Percentiles rank a stretch among this genome's conserved stretches.
Evolutionary conservation across 164 flowering plant species (phyloP).

Genomic region (Stephania cephalantha): DNA sequence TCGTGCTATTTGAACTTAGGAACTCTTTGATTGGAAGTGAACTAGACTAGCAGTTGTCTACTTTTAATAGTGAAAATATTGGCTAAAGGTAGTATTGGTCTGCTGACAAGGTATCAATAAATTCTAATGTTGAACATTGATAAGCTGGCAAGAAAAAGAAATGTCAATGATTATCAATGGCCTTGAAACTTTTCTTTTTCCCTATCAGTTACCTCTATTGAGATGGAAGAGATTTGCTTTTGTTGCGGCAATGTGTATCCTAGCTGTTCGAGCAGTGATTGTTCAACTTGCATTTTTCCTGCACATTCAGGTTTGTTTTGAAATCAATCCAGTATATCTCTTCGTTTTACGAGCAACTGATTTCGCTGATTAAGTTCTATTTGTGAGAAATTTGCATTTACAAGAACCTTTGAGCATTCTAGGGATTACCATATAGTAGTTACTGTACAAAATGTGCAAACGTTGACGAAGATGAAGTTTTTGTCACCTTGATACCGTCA

Average conservation of each 20-base stretch:
- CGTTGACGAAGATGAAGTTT: too few species aligned
- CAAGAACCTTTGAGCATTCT: neutral
- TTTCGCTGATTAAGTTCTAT: neutral
- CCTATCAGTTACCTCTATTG: slow-evolving; percentile 65
- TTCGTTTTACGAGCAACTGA: neutral
- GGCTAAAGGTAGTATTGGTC: neutral
- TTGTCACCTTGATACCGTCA: too few species aligned
- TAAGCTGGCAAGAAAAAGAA: neutral
- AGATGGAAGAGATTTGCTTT: slow-evolving; percentile 93
- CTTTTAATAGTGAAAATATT: neutral
- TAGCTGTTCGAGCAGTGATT: slow-evolving; percentile 87
- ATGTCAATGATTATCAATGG: slow-evolving; percentile 1
- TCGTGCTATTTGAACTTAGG: neutral
- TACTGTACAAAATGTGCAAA: neutral
- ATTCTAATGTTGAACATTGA: too few species aligned
- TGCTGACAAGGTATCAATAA: too few species aligned
- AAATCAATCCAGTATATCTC: neutral
- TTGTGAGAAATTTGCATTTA: neutral
- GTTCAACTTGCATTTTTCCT: slow-evolving; percentile 90
- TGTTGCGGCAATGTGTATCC: slow-evolving; percentile 86
- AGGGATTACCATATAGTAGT: neutral
- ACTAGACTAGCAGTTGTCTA: neutral
- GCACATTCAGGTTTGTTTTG: slow-evolving; percentile 66
- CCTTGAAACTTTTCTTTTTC: neutral
- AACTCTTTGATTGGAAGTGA: neutral